Evolutionary conservation across 805 yeast species (phyloP), one percentile per base, ranked within the genome.

Genomic region (Pichia nanzhaoensis): DNA sequence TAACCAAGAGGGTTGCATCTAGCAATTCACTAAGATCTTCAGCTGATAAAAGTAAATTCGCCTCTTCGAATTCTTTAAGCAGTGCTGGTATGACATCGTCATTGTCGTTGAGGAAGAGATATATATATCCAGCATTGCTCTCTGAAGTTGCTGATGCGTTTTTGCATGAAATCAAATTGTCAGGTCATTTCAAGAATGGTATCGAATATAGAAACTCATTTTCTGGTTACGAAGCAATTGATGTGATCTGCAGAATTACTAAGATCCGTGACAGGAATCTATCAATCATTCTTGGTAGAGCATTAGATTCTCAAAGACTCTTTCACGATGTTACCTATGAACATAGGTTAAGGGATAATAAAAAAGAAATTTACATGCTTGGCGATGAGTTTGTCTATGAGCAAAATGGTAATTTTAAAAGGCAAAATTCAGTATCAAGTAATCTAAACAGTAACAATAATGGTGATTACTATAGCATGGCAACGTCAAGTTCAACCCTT

Each of bases 311-410:
- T 1, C 98, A 93, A 56, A 86, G 86, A 61, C 78, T 88, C 46
- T 89, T 93, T 64, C 96, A 88, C 59, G 99, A 93, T 66, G 97
- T 90, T 21, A 85, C 96, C 0, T 91, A 91, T 64, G 95, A 89
- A 55, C 98, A 90, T 61, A 73, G 97, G 40, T 70, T 93, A 44
- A 73, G 99, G 52, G 99, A 93, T 64, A 85, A 95, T 0, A 75
- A 73, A 18, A 78, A 75, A 57, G 99, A 93, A 62, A 85, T 91
- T 20, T 93, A 91, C 62, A 95, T 86, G 54, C 86, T 91, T 56
- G 77, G 77, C 39, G 82, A 79, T 48, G 72, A 73, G 50, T 67
- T 73, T 32, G 58, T 59, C 36, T 55, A 60, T 48, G 52, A 50
- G 39, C 52, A 51, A 5, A 21, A 21, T 48, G 32, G 51, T 36